Percentiles rank a stretch among this genome's conserved stretches.
Conservation (phyloP, 2,329 filamentous ascomycete genomes). For the Parasarocladium wereldwijsianum region DNA sequence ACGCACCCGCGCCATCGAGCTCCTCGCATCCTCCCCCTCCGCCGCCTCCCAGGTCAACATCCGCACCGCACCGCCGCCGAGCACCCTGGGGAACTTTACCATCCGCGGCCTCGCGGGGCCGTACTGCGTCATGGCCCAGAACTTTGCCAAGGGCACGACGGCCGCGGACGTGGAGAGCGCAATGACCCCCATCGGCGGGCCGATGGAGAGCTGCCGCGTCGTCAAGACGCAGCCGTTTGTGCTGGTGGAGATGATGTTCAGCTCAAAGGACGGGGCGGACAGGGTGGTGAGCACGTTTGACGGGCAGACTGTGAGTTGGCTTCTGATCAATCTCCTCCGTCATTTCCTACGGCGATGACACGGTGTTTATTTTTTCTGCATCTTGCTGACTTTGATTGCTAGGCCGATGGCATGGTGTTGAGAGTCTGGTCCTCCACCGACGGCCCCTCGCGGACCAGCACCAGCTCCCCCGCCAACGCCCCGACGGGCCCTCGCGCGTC, state of each 20-base stretch:
- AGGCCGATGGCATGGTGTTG: slow-evolving; percentile 62
- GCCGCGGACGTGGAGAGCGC: slow-evolving; percentile 72
- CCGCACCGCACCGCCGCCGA: slow-evolving; percentile 8
- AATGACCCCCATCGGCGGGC: slow-evolving; percentile 59
- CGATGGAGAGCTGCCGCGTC: slow-evolving; percentile 52
- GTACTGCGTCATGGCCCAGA: slow-evolving; percentile 60
- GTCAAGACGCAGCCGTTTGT: slow-evolving; percentile 55
- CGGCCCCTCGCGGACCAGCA: slow-evolving; percentile 17
- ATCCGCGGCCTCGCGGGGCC: slow-evolving; percentile 64
- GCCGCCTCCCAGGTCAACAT: slow-evolving; percentile 22
- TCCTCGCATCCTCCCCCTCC: slow-evolving; percentile 18
- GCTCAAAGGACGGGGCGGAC: slow-evolving; percentile 57
- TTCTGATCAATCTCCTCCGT: neutral
- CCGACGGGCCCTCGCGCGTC: no score
- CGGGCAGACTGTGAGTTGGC: slow-evolving; percentile 51
- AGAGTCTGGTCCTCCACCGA: slow-evolving; percentile 57
- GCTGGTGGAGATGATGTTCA: slow-evolving; percentile 64
- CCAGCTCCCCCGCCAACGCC: slow-evolving; percentile 14
- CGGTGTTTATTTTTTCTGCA: neutral
- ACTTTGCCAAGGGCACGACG: slow-evolving; percentile 71
- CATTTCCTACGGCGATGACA: neutral
- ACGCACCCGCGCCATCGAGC: slow-evolving; percentile 30
- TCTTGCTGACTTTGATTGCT: slow-evolving; percentile 1
- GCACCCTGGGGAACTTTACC: slow-evolving; percentile 35
- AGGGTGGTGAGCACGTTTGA: slow-evolving; percentile 64